These are phyloP conservation scores for Protoeuglena noctilucae DNA, from an alignment of 139 green algal species.

Conservation along the genomic window DNA sequence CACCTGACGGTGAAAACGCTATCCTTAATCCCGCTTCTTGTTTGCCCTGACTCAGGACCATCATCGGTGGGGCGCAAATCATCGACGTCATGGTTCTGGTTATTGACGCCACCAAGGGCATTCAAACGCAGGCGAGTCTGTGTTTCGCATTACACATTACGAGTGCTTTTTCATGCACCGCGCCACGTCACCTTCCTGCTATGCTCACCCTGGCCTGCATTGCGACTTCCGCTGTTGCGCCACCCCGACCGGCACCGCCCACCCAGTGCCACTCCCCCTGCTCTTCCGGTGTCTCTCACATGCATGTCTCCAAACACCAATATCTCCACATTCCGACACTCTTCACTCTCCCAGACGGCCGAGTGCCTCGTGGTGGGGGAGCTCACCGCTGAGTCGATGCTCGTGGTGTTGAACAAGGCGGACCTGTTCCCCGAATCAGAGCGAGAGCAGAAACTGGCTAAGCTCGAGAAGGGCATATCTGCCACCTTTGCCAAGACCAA, in stretches of 20 bases:
- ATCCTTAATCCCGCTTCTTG: too few relatives aligned
- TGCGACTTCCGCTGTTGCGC: too few relatives aligned
- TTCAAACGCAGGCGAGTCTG: too few relatives aligned
- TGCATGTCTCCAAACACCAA: too few relatives aligned
- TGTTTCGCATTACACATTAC: slow-evolving; percentile 17
- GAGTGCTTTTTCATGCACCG: slow-evolving; percentile 1
- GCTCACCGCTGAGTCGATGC: neutral
- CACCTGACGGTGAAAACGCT: too few relatives aligned
- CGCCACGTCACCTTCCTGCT: too few relatives aligned
- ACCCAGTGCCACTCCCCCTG: too few relatives aligned
- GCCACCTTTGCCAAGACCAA: neutral
- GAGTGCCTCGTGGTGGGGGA: slow-evolving; percentile 61
- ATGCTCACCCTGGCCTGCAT: too few relatives aligned
- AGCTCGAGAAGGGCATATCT: neutral
- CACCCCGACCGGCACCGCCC: too few relatives aligned
- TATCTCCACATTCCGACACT: too few relatives aligned
- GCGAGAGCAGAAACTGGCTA: neutral
- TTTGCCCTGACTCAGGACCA: slow-evolving; percentile 40
- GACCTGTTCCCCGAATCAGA: slow-evolving; percentile 1
- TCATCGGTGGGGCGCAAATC: slow-evolving; percentile 87
- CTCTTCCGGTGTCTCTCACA: too few relatives aligned
- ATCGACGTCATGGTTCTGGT: slow-evolving; percentile 94
- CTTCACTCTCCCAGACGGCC: too few relatives aligned
- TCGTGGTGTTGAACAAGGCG: slow-evolving; percentile 6
- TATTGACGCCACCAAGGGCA: slow-evolving; percentile 82